These are phyloP conservation scores for Boeremia exigua DNA, from an alignment of 2,329 filamentous ascomycete species.

Conservation along the genomic window DNA sequence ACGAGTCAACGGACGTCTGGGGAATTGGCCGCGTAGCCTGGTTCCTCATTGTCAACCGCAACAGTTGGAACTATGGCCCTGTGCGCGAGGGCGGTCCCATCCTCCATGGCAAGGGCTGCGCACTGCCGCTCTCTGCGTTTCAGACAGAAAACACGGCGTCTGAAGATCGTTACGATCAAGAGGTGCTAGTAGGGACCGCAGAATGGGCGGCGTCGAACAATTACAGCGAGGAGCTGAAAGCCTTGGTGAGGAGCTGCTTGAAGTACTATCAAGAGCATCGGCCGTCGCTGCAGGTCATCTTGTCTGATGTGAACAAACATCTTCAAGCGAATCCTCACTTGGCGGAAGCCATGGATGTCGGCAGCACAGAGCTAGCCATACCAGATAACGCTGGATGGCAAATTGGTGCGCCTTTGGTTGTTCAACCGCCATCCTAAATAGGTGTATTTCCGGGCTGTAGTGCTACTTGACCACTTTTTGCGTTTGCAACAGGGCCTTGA, in stretches of 20 bases:
- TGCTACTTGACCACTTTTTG: too few relatives aligned
- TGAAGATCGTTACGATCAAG: not conserved
- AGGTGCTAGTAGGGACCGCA: not conserved
- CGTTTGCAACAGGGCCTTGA: too few relatives aligned
- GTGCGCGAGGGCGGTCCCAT: not conserved
- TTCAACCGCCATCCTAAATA: too few relatives aligned
- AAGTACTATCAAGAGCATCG: not conserved
- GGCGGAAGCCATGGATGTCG: not conserved
- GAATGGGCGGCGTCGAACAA: not conserved
- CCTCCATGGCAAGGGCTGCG: not conserved
- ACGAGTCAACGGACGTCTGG: slow-evolving; percentile 3
- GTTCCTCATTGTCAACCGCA: not conserved
- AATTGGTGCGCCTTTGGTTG: not conserved
- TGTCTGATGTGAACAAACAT: not conserved
- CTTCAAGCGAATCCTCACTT: not conserved
- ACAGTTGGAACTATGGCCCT: not conserved
- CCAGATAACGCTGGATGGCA: not conserved
- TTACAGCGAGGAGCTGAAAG: not conserved
- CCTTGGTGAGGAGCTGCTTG: not conserved
- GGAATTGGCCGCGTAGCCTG: slow-evolving; percentile 3
- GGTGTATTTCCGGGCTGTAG: too few relatives aligned
- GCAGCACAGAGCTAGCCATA: not conserved
- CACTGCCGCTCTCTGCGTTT: not conserved
- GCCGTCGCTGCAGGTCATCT: not conserved
- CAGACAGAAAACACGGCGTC: not conserved